Percentiles rank a stretch among this genome's conserved stretches.
Evolutionary conservation across 2,329 filamentous ascomycete genomes (phyloP).

Genomic region (Penicillium frequentans): DNA sequence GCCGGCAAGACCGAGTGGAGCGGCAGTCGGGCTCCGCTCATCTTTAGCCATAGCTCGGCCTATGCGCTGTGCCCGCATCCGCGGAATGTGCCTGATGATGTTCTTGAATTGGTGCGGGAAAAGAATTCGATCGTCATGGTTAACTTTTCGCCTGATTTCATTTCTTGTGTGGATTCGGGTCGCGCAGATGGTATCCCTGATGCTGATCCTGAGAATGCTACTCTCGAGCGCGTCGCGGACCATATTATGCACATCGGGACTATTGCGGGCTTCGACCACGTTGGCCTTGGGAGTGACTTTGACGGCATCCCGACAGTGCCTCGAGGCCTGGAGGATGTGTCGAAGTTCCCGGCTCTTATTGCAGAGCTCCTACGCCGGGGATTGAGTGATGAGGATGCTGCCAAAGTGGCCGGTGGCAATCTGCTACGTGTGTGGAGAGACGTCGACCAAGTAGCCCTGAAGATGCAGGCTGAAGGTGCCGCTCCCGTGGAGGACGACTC

Average conservation of each 20-base stretch:
- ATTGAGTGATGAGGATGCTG: conserved; percentile 70
- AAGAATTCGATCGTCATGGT: conserved; percentile 82
- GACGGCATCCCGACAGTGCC: conserved; percentile 67
- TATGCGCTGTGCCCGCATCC: conserved; percentile 81
- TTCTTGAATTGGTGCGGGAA: conserved; percentile 73
- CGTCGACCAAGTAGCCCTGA: conserved; percentile 69
- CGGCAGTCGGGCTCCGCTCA: conserved; percentile 76
- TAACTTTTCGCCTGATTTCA: conserved; percentile 81
- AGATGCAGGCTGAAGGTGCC: conserved; percentile 61
- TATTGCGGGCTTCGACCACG: conserved; percentile 80
- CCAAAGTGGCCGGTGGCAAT: conserved; percentile 77
- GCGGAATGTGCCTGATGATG: conserved; percentile 83
- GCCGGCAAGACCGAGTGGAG: conserved; percentile 60
- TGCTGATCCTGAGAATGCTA: conserved; percentile 66
- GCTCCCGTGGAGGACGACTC: conserved; percentile 46
- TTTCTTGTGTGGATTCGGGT: conserved; percentile 67
- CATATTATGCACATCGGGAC: conserved; percentile 83
- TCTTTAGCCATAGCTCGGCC: conserved; percentile 86
- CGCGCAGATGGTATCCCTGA: conserved; percentile 66
- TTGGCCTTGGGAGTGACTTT: conserved; percentile 87
- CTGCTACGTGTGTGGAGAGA: conserved; percentile 80
- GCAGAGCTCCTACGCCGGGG: conserved; percentile 72
- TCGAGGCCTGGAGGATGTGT: conserved; percentile 77
- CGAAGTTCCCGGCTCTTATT: conserved; percentile 76
- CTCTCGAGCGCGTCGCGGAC: conserved; percentile 72